Base-by-base conservation (phyloP, 176 grass and related monocot genomes). In the Ampelocalamus luodianensis region DNA sequence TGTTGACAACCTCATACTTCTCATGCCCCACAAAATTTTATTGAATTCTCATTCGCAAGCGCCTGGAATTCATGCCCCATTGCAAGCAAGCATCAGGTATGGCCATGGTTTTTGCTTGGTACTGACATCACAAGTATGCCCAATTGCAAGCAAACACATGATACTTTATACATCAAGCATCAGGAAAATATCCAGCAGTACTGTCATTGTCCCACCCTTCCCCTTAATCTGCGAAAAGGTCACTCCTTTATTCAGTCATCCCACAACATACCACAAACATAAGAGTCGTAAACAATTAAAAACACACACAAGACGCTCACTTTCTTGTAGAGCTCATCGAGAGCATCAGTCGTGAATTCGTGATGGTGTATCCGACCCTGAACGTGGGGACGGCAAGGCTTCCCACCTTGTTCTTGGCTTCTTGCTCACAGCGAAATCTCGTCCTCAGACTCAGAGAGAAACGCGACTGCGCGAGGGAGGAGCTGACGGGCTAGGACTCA, bases 191-290 rank as follows among this genome's bases (percentile, higher is more conserved):
- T 15, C 48, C 48, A 50, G 14, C 13, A 50, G 48, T 3, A 16
- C 93, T 49, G 91, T 87, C 93, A 98, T 98, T 32, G 93, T 98
- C 65, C 93, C 96, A 39, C 96, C 91, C 80, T 98, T 98, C 17
- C 76, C 48, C 73, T 95, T 98, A 80, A 98, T 93, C 96, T 98
- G 49, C 17, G 81, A 54, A 74, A 76, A 16, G 4, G 6, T 11
- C 62, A 75, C 40, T 60, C 76, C 26, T 56, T 56, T 29, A 74
- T 24, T 16, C 49, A 69, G 13, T 49, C 4, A 62, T 70, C 51
- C 17, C 44, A 46, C 10, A 12, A 12, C 44, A 46, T 46, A 46
- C 10, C 44, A 13, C 45, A 29, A 29, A 29, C 29, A 29, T 38
- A 29, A 14, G 13, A 32, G 4, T 44, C 18, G 17, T 81, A 82